Evolutionary conservation across 2,329 filamentous ascomycete genomes (phyloP).

Genomic region (Arachnomyces sp.): DNA sequence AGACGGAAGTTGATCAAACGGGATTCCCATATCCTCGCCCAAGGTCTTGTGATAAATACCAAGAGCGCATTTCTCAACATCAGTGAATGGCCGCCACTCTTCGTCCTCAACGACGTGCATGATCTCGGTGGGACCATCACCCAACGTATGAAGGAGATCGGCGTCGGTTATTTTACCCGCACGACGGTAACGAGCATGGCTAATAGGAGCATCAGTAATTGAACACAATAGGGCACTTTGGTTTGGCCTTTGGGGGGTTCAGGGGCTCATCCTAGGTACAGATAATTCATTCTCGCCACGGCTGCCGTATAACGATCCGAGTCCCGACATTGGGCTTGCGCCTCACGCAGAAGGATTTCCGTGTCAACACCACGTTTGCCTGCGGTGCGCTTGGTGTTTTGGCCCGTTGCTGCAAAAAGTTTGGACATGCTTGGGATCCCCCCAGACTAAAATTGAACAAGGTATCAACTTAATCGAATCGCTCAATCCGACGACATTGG

Average conservation of each 20-base stretch:
- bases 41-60: slow-evolving; percentile 54
- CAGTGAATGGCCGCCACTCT: slow-evolving; percentile 57
- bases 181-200: slow-evolving; percentile 45
- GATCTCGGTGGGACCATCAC: slow-evolving; percentile 54
- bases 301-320: slow-evolving; percentile 36
- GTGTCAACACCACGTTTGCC: slow-evolving; percentile 44
- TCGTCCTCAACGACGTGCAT: slow-evolving; percentile 50
- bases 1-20: slow-evolving; percentile 19
- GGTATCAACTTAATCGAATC: neutral
- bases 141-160: slow-evolving; percentile 53
- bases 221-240: no score
- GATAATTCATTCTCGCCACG: slow-evolving; percentile 52
- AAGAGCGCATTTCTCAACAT: slow-evolving; percentile 56
- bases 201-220: no score
- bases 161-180: slow-evolving; percentile 47
- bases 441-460: slow-evolving; percentile 28
- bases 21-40: slow-evolving; percentile 59
- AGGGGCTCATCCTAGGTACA: no score
- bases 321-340: slow-evolving; percentile 27
- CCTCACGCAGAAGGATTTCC: slow-evolving; percentile 36
- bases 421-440: slow-evolving; percentile 43
- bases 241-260: no score
- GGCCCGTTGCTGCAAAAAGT: slow-evolving; percentile 38
- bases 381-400: slow-evolving; percentile 36
- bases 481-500: neutral